Percentiles rank a stretch among this genome's conserved stretches.
phyloP scores from a whole-genome alignment of 306 rosid genomes.

The Hippophae tibetana region DNA sequence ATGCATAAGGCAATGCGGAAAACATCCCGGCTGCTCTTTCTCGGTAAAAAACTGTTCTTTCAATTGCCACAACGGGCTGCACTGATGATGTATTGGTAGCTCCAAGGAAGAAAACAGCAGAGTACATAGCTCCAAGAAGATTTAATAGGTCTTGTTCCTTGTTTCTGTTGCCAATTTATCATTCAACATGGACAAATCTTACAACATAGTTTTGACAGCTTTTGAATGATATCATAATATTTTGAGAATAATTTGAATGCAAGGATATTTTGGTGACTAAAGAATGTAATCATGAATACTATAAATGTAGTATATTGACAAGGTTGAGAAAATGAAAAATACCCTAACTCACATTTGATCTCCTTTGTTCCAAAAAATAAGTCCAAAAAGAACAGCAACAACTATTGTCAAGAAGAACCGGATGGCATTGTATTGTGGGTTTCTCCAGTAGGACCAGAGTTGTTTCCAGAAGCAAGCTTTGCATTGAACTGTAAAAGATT shows the following conservation, averaged over 20 bases:
- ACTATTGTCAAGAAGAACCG: slow-evolving; percentile 30
- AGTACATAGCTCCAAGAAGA: slow-evolving; percentile 34
- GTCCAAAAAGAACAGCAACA: slow-evolving; percentile 28
- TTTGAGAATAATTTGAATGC: no score
- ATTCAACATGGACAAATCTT: no score
- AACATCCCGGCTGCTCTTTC: slow-evolving; percentile 47
- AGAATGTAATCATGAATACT: background rate
- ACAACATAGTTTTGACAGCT: no score
- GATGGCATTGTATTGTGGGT: slow-evolving; percentile 33
- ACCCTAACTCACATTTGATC: slow-evolving; percentile 14
- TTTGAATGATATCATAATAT: no score
- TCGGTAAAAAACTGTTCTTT: slow-evolving; percentile 39
- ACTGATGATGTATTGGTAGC: slow-evolving; percentile 32
- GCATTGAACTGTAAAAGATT: slow-evolving; percentile 25
- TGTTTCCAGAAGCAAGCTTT: slow-evolving; percentile 44
- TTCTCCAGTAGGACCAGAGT: slow-evolving; percentile 37
- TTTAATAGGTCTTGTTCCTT: slow-evolving; percentile 28
- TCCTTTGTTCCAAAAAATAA: slow-evolving; percentile 34
- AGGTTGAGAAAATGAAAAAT: background rate
- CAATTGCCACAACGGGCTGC: slow-evolving; percentile 33
- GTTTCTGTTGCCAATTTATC: slow-evolving; percentile 6
- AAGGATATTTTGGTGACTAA: background rate
- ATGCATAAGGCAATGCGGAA: slow-evolving; percentile 35
- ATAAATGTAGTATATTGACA: background rate
- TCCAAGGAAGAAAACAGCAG: slow-evolving; percentile 36